Evolutionary conservation across 2,329 filamentous ascomycete genomes (phyloP).

Genomic region (Alternaria ventricosa): DNA sequence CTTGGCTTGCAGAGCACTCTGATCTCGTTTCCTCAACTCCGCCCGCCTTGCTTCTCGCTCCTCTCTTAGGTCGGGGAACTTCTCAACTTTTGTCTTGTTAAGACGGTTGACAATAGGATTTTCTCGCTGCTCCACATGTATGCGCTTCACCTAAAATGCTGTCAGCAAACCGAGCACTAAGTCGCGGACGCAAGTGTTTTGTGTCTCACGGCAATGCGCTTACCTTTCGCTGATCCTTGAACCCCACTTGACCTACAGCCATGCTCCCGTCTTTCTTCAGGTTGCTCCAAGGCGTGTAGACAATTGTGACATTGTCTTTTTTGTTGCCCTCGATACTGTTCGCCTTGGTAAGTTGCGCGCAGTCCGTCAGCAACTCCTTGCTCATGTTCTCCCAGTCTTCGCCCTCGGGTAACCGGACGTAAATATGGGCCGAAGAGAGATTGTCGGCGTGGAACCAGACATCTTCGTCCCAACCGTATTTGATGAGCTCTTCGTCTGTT

Average conservation of each 20-base stretch:
- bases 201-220: background rate
- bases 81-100: conserved; percentile 94
- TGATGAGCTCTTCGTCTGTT: conserved; percentile 93
- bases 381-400: conserved; percentile 86
- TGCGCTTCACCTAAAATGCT: conserved; percentile 70
- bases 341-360: conserved; percentile 97
- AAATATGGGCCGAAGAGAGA: conserved; percentile 94
- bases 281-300: conserved; percentile 98
- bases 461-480: conserved; percentile 92
- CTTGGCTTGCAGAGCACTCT: conserved; percentile 65
- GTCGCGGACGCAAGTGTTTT: background rate
- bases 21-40: conserved; percentile 74
- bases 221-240: conserved; percentile 82
- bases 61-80: conserved; percentile 79
- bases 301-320: conserved; percentile 94
- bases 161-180: conserved; percentile 2
- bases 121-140: conserved; percentile 80
- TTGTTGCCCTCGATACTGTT: conserved; percentile 99
- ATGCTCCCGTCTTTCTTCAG: conserved; percentile 94
- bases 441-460: conserved; percentile 99
- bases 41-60: conserved; percentile 80
- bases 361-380: conserved; percentile 76
- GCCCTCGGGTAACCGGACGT: conserved; percentile 80
- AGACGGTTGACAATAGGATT: conserved; percentile 96
- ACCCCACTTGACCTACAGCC: conserved; percentile 93